phyloP scores from a whole-genome alignment of 2,329 filamentous ascomycete genomes.

The Monilinia laxa region DNA sequence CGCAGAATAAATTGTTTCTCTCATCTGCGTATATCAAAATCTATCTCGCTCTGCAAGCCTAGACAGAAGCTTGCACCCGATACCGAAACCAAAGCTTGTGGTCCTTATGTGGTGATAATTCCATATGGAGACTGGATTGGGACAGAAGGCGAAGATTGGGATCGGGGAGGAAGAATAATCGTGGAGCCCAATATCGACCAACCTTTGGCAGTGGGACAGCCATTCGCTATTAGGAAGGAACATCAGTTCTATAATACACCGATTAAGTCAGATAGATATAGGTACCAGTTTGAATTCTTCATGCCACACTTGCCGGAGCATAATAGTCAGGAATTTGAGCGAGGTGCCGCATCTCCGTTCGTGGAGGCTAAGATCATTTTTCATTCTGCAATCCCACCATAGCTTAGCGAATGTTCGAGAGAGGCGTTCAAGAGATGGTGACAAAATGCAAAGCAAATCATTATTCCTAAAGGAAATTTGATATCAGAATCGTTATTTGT shows the following conservation, averaged over 20 bases:
- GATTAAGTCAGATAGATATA: not conserved
- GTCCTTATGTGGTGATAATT: not conserved
- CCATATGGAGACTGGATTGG: not conserved
- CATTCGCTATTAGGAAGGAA: not conserved
- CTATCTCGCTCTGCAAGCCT: not conserved
- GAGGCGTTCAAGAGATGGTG: not conserved
- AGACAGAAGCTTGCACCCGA: not conserved
- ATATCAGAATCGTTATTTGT: too few relatives aligned
- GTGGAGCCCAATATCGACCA: not conserved
- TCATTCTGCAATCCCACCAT: too few relatives aligned
- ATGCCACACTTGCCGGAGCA: not conserved
- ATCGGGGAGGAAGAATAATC: not conserved
- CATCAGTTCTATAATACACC: not conserved
- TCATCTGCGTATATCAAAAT: not conserved
- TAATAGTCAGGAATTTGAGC: not conserved
- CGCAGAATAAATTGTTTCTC: not conserved
- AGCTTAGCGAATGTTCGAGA: not conserved
- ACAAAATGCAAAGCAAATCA: not conserved
- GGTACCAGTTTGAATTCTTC: not conserved
- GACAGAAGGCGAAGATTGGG: not conserved
- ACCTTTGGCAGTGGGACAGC: too few relatives aligned
- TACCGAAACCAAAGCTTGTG: not conserved
- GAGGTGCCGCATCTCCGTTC: not conserved
- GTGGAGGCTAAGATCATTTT: not conserved
- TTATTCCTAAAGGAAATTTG: too few relatives aligned